Evolutionary conservation across 2,329 filamentous ascomycete species (phyloP).

Genomic region (Endoconidiophora polonica): DNA sequence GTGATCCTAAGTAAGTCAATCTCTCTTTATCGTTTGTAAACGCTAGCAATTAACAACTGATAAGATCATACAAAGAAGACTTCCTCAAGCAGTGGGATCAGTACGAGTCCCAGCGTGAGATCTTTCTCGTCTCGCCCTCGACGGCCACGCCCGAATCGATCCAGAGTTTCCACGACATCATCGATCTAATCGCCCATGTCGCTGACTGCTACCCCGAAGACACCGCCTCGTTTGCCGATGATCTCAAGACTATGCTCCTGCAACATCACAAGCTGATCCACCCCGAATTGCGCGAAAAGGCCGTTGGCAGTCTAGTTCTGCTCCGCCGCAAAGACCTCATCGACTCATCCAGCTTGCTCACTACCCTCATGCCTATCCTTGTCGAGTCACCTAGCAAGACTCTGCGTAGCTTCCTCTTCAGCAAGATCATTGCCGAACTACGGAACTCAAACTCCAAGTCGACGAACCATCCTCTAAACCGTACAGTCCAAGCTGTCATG

Average conservation of each 20-base stretch:
- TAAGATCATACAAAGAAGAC: slow-evolving; percentile 73
- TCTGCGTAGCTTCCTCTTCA: slow-evolving; percentile 65
- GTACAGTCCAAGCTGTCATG: slow-evolving; percentile 80
- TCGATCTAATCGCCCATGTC: slow-evolving; percentile 86
- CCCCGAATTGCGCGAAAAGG: slow-evolving; percentile 76
- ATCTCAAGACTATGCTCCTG: slow-evolving; percentile 65
- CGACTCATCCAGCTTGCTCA: slow-evolving; percentile 66
- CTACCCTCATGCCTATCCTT: slow-evolving; percentile 86
- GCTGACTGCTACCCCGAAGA: slow-evolving; percentile 82
- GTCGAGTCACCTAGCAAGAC: slow-evolving; percentile 85
- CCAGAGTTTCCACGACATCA: slow-evolving; percentile 73
- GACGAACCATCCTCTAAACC: slow-evolving; percentile 84
- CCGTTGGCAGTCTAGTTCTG: slow-evolving; percentile 77
- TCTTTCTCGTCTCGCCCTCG: slow-evolving; percentile 72
- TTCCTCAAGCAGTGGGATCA: slow-evolving; percentile 78
- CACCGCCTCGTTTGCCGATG: slow-evolving; percentile 58
- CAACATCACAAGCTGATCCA: slow-evolving; percentile 72
- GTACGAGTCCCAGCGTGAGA: slow-evolving; percentile 79
- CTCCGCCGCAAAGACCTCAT: slow-evolving; percentile 83
- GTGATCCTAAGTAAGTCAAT: slow-evolving; percentile 56
- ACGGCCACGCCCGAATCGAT: slow-evolving; percentile 62
- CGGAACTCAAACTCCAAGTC: slow-evolving; percentile 73
- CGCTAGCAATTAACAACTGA: too few relatives aligned
- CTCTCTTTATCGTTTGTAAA: neutral
- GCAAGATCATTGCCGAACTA: slow-evolving; percentile 80